These are phyloP conservation scores for Tylopilus subfusipes DNA, from an alignment of 768 basidiomycete species.

Conservation along the genomic window DNA sequence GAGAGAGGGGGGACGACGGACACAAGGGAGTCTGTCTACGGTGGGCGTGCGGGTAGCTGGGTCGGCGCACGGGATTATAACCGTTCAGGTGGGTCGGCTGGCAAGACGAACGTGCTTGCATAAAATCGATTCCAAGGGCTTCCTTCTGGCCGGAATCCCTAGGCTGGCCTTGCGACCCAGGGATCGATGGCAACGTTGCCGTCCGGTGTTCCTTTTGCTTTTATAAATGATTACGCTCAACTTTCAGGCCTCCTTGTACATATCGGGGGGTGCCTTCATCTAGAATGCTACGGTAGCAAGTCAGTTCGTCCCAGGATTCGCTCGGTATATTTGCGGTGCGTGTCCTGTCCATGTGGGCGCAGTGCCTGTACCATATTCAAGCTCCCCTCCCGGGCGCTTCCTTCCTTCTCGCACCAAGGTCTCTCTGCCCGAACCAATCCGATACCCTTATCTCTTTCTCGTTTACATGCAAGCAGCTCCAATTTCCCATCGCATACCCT, in stretches of 20 bases:
- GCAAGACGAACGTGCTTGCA: conserved; percentile 36
- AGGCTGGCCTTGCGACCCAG: conserved; percentile 3
- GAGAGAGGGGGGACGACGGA: conserved; percentile 25
- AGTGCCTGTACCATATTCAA: conserved; percentile 7
- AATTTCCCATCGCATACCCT: not conserved
- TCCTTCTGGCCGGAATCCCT: conserved; percentile 11
- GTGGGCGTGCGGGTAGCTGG: conserved; percentile 14
- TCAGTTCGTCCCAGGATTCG: conserved; percentile 21
- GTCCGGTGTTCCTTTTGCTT: conserved; percentile 19
- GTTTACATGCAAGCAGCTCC: not conserved
- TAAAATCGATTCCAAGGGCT: conserved; percentile 16
- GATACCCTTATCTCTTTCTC: conserved; percentile 10
- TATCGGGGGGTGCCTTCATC: conserved; percentile 26
- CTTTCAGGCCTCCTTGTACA: conserved; percentile 25
- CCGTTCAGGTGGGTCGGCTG: conserved; percentile 16
- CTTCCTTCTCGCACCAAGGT: not conserved
- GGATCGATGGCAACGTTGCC: conserved; percentile 11
- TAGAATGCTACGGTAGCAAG: conserved; percentile 7
- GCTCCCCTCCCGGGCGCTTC: conserved; percentile 11
- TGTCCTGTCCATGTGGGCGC: conserved; percentile 9
- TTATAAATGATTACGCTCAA: conserved; percentile 27
- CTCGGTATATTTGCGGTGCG: conserved; percentile 19
- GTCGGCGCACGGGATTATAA: conserved; percentile 20
- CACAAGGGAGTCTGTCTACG: conserved; percentile 4
- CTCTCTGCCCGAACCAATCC: conserved; percentile 22